These are phyloP conservation scores for Yarrowia deformans DNA, from an alignment of 805 yeast genomes.

Conservation along the genomic window DNA sequence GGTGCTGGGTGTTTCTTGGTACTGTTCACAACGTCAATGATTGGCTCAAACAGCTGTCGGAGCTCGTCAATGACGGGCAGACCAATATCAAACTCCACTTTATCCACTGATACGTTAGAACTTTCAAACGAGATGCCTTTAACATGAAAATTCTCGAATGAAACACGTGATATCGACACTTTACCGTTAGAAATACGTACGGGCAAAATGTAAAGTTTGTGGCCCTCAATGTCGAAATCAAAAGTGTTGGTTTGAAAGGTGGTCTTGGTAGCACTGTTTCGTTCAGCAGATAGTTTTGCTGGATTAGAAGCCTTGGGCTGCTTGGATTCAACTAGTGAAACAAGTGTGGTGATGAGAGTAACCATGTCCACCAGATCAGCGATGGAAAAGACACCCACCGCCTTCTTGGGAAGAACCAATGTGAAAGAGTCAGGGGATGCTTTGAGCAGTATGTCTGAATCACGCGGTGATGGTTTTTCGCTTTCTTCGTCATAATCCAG, in stretches of 20 bases:
- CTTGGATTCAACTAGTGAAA: constrained; percentile 5
- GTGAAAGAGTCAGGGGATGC: neutral
- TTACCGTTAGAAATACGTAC: neutral
- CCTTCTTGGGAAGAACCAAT: constrained; percentile 11
- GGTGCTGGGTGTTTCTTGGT: neutral
- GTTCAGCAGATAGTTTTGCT: neutral
- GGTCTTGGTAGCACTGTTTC: neutral
- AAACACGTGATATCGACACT: constrained; percentile 14
- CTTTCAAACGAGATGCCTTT: constrained; percentile 5
- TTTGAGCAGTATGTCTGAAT: constrained; percentile 1
- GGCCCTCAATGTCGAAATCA: neutral
- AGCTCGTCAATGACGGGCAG: neutral
- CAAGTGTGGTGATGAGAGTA: neutral
- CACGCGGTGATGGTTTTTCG: neutral
- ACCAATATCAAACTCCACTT: constrained; percentile 6
- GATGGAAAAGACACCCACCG: neutral
- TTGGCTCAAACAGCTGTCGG: neutral
- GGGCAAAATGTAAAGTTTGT: constrained; percentile 13
- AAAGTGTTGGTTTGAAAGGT: constrained; percentile 18
- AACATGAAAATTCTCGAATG: neutral
- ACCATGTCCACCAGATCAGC: constrained; percentile 17
- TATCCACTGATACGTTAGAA: neutral
- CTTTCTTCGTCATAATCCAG: neutral
- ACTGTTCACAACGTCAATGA: neutral
- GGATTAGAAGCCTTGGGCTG: neutral